Base-by-base conservation (phyloP, 495 filamentous ascomycete species). In the Lichina pygmaea region DNA sequence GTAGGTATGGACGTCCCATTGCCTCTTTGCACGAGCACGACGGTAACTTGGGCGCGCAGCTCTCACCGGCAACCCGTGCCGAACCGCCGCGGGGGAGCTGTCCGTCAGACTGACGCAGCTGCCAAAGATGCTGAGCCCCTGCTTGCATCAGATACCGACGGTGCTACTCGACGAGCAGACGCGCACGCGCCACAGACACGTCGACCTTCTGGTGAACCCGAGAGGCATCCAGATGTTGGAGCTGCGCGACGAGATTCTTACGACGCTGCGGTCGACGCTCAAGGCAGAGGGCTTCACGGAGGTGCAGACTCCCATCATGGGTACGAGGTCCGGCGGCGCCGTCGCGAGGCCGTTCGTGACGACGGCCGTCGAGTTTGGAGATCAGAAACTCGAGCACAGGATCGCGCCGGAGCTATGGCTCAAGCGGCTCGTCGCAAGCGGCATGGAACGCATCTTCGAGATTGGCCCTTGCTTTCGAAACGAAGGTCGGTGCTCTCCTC, bases 401-500 rank as follows among this genome's bases (percentile, higher is more conserved):
- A 85, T 95, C 50, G 91, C 89, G 2, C 89, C 91, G 6, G 89
- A 97, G 60, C 62, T 97, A 11, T 95, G 82, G 81, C 66, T 97
- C 51, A 97, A 97, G 65, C 71, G 85, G 48, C 62, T 97, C 49
- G 71, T 95, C 7, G 70, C 95, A 6, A 86, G 85, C 43, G 86
- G 85, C n/a, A 77, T 94, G 51, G 77, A 83, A 49, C 68, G 68
- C 45, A 71, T 97, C 32, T 97, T 89, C 56, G 89, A 97, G 62
- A 82, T 97, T 52, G 89, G 91, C 16, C 75, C 79, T 33, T 78
- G 78, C 32, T 97, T 97, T 59, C 75, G 89, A 40, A 95, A 97
- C 61, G 89, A 97, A 66, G 83, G 83, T 66, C 56, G 41, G 55
- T 48, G 13, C 24, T 12, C 34, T 8, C 12, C 9, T 36, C 46